phyloP scores from a whole-genome alignment of 2,329 filamentous ascomycete genomes.

The Colletotrichum musae region DNA sequence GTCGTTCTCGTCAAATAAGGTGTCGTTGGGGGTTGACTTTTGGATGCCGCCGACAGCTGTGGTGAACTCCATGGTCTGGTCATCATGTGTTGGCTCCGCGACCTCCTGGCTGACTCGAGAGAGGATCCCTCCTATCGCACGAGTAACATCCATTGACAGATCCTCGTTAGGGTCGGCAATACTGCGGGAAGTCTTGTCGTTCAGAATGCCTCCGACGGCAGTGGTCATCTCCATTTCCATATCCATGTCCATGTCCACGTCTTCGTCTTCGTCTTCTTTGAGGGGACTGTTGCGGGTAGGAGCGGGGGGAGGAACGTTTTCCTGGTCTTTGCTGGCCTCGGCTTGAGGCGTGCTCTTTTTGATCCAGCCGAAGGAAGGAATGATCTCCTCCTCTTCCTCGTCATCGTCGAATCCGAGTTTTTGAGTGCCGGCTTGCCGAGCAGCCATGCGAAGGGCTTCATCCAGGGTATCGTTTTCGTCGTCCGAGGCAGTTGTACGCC shows the following conservation, averaged over 20 bases:
- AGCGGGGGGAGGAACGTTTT: constrained; percentile 54
- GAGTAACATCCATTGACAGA: constrained; percentile 95
- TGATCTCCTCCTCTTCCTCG: constrained; percentile 76
- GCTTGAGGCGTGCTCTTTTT: constrained; percentile 63
- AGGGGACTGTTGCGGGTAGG: constrained; percentile 1
- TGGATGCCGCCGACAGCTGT: constrained; percentile 81
- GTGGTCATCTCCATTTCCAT: constrained; percentile 71
- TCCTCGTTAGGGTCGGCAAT: constrained; percentile 70
- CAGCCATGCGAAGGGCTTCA: constrained; percentile 81
- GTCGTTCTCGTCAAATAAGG: constrained; percentile 50
- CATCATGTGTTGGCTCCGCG: constrained; percentile 51
- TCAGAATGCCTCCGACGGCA: constrained; percentile 68
- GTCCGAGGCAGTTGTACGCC: constrained; percentile 66
- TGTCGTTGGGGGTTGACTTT: constrained; percentile 46
- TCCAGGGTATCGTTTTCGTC: constrained; percentile 80
- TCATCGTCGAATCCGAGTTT: constrained; percentile 66
- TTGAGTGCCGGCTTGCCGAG: constrained; percentile 81
- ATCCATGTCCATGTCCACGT: constrained; percentile 67
- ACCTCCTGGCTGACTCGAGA: constrained; percentile 51
- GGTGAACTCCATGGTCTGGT: constrained; percentile 89
- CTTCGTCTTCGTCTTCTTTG: constrained; percentile 53
- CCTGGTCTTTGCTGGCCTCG: constrained; percentile 59
- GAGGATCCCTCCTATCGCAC: constrained; percentile 84
- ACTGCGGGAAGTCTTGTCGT: constrained; percentile 55
- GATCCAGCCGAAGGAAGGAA: constrained; percentile 83